A percentile compares a stretch with the other conserved stretches of the same genome.
Evolutionary conservation across 106 monocot species (phyloP).

Genomic region (Xerophyta viscosa): DNA sequence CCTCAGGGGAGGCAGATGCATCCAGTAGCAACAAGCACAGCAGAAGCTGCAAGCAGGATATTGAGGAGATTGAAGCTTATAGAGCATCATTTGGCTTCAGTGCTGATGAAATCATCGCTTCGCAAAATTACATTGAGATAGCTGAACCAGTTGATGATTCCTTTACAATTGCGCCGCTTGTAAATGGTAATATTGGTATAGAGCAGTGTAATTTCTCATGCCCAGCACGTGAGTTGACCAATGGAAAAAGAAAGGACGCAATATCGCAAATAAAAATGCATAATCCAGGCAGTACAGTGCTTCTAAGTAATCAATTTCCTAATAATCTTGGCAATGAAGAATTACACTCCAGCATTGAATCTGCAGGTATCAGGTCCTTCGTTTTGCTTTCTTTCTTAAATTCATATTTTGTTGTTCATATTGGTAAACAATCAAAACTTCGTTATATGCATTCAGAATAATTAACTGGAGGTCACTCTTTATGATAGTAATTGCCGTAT

Average conservation of each 20-base stretch:
- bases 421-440: not conserved
- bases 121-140: slow-evolving; percentile 58
- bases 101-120: slow-evolving; percentile 74
- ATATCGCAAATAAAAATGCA: slow-evolving; percentile 1
- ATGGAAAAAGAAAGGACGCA: slow-evolving; percentile 16
- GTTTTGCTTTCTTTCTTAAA: not conserved
- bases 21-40: slow-evolving; percentile 24
- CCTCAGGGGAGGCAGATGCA: slow-evolving; percentile 23
- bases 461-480: too few species aligned
- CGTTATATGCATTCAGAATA: too few species aligned
- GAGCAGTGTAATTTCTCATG: slow-evolving; percentile 1
- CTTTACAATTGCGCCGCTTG: slow-evolving; percentile 69
- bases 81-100: slow-evolving; percentile 98
- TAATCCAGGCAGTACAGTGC: slow-evolving; percentile 11
- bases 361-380: not conserved
- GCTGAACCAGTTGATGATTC: slow-evolving; percentile 65
- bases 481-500: too few species aligned
- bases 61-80: slow-evolving; percentile 90
- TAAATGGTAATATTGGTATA: slow-evolving; percentile 15
- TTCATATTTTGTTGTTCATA: not conserved
- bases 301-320: not conserved
- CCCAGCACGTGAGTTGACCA: slow-evolving; percentile 14
- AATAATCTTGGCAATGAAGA: not conserved
- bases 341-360: not conserved
- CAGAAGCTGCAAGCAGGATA: slow-evolving; percentile 62